Percentiles rank a stretch among this genome's conserved stretches.
Conservation (phyloP, 148 eudicot species). For the Heliamphora exappendiculata region DNA sequence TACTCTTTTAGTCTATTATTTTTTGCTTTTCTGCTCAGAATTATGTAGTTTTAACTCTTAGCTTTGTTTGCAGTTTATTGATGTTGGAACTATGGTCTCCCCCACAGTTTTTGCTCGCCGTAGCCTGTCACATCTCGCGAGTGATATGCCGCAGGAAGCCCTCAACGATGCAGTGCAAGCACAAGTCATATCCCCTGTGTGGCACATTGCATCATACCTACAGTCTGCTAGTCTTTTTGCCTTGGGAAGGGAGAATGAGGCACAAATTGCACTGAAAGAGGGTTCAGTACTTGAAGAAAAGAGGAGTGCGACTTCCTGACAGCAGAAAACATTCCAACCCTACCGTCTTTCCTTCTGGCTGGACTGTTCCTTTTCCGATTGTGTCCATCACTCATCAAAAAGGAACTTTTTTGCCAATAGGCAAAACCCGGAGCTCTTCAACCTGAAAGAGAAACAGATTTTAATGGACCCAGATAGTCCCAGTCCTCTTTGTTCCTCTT, state of each 20-base stretch:
- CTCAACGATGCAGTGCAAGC: slow-evolving; percentile 75
- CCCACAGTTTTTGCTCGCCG: slow-evolving; percentile 95
- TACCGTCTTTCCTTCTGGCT: background rate
- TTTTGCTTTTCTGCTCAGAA: background rate
- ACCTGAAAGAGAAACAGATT: background rate
- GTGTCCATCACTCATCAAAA: background rate
- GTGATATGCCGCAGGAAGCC: slow-evolving; percentile 76
- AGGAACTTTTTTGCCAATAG: background rate
- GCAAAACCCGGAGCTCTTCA: background rate
- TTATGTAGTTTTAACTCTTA: slow-evolving; percentile 11
- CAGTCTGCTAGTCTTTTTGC: slow-evolving; percentile 79
- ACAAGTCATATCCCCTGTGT: slow-evolving; percentile 71
- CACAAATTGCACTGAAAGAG: slow-evolving; percentile 82
- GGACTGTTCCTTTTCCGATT: slow-evolving; percentile 7
- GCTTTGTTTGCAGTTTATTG: slow-evolving; percentile 60
- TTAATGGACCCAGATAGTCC: background rate
- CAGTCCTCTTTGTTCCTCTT: background rate
- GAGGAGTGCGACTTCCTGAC: slow-evolving; percentile 28
- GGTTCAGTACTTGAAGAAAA: slow-evolving; percentile 73
- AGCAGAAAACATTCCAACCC: background rate
- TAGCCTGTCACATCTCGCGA: slow-evolving; percentile 75
- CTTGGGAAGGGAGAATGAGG: slow-evolving; percentile 73
- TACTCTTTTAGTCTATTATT: background rate
- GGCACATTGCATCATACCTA: slow-evolving; percentile 81
- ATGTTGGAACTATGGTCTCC: slow-evolving; percentile 79